phyloP scores from a whole-genome alignment of 2,329 filamentous ascomycete genomes.

The Capronia epimyces region DNA sequence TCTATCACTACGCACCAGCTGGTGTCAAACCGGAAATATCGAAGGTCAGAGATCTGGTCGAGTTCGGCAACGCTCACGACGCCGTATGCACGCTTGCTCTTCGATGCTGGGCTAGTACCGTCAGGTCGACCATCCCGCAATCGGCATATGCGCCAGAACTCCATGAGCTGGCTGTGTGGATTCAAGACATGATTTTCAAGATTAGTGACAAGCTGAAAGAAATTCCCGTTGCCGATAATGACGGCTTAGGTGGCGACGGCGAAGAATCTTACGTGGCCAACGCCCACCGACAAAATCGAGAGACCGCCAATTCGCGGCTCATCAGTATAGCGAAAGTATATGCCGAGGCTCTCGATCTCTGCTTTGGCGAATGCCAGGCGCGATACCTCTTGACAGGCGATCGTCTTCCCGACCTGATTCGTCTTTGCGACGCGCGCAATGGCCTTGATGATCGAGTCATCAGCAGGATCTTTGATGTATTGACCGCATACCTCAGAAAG shows the following conservation, averaged over 20 bases:
- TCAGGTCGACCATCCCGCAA: constrained; percentile 10
- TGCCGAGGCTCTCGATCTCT: constrained; percentile 14
- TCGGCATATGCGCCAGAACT: neutral
- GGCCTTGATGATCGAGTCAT: constrained; percentile 6
- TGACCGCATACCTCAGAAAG: constrained; percentile 17
- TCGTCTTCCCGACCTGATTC: constrained; percentile 3
- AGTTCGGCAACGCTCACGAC: constrained; percentile 20
- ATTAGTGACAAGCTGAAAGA: constrained; percentile 11
- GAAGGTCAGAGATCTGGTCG: constrained; percentile 16
- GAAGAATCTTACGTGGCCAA: neutral
- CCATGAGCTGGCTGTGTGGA: constrained; percentile 15
- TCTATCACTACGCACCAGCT: constrained; percentile 22
- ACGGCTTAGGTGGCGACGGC: neutral
- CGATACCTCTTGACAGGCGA: constrained; percentile 5
- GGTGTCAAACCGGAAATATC: constrained; percentile 17
- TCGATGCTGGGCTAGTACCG: constrained; percentile 18
- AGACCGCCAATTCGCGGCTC: constrained; percentile 6
- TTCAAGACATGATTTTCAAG: constrained; percentile 17
- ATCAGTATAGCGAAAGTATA: constrained; percentile 9
- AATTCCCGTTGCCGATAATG: constrained; percentile 3
- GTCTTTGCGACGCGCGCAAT: neutral
- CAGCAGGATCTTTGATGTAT: constrained; percentile 8
- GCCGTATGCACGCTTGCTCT: constrained; percentile 17
- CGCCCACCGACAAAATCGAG: constrained; percentile 7
- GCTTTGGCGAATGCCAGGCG: constrained; percentile 14